Conservation (phyloP, 2,329 filamentous ascomycete species). For the Diplodia intermedia region DNA sequence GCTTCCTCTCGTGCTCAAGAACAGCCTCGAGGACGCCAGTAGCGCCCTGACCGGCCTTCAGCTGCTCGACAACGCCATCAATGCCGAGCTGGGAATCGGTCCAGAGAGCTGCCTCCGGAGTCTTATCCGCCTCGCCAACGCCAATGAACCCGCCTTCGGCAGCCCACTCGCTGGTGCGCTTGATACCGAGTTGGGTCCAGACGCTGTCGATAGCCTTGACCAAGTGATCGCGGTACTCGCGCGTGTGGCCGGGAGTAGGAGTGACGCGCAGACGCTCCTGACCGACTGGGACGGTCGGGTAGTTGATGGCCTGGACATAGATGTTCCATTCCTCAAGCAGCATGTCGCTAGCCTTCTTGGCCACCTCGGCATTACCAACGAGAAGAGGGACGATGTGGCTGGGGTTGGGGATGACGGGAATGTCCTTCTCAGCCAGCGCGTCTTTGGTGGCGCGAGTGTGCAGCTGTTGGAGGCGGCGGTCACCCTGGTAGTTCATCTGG, state of each 20-base stretch:
- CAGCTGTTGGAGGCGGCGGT: conserved; percentile 90
- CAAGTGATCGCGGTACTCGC: conserved; percentile 84
- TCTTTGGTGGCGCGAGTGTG: conserved; percentile 96
- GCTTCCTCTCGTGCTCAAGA: conserved; percentile 55
- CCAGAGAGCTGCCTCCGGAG: conserved; percentile 78
- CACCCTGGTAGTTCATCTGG: conserved; percentile 82
- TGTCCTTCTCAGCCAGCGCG: conserved; percentile 76
- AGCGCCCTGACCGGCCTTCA: conserved; percentile 57
- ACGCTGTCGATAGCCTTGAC: conserved; percentile 84
- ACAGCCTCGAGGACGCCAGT: conserved; percentile 57
- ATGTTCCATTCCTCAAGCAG: conserved; percentile 89
- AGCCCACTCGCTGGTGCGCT: conserved; percentile 92
- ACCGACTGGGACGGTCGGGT: conserved; percentile 96
- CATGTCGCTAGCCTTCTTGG: conserved; percentile 90
- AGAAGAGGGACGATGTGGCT: conserved; percentile 95
- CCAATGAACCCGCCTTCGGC: conserved; percentile 92
- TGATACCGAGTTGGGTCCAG: conserved; percentile 87
- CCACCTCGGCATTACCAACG: conserved; percentile 91
- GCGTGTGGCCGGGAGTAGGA: conserved; percentile 89
- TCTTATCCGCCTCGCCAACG: conserved; percentile 75
- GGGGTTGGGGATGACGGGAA: conserved; percentile 97
- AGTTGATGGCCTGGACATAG: conserved; percentile 99
- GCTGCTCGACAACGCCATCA: conserved; percentile 59
- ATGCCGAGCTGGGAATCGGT: conserved; percentile 86
- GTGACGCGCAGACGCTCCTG: conserved; percentile 96